A percentile compares a stretch with the other conserved stretches of the same genome.
phyloP scores from a whole-genome alignment of 768 basidiomycete species.

The Boletus coccyginus region DNA sequence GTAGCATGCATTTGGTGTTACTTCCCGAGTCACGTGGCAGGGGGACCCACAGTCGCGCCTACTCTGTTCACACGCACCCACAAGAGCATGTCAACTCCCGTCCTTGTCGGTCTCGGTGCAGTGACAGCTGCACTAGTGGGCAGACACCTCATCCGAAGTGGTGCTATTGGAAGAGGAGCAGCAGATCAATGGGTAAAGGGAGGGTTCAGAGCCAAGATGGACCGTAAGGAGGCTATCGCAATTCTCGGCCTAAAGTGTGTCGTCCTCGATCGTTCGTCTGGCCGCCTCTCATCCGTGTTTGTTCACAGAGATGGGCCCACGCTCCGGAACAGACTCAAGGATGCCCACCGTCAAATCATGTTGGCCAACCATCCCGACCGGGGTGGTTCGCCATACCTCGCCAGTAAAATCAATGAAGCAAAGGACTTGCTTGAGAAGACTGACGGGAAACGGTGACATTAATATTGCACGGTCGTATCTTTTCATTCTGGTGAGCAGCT shows the following conservation, averaged over 20 bases:
- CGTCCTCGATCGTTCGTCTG: background rate
- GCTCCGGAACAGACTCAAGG: conserved; percentile 80
- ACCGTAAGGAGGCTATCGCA: conserved; percentile 86
- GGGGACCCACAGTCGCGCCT: background rate
- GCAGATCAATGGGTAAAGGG: conserved; percentile 89
- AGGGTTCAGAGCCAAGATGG: conserved; percentile 96
- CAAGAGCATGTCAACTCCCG: conserved; percentile 67
- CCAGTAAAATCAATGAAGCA: conserved; percentile 98
- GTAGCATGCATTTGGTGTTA: too few relatives aligned
- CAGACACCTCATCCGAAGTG: conserved; percentile 64
- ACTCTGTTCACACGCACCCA: too few relatives aligned
- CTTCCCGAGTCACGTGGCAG: conserved; percentile 10
- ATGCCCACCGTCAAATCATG: conserved; percentile 97
- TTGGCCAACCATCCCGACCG: conserved; percentile 98
- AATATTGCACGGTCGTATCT: background rate
- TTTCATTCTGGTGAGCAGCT: conserved; percentile 10
- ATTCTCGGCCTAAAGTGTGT: conserved; percentile 91
- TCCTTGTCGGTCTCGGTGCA: conserved; percentile 74
- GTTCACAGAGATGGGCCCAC: conserved; percentile 70
- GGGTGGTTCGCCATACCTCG: conserved; percentile 96
- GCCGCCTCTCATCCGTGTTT: background rate
- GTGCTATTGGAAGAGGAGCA: conserved; percentile 53
- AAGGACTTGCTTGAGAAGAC: conserved; percentile 87
- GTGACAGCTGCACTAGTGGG: conserved; percentile 75
- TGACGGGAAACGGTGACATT: conserved; percentile 45